A percentile compares a stretch with the other conserved stretches of the same genome.
phyloP scores from a whole-genome alignment of 2,329 filamentous ascomycete genomes.

The Xylaria digitata region DNA sequence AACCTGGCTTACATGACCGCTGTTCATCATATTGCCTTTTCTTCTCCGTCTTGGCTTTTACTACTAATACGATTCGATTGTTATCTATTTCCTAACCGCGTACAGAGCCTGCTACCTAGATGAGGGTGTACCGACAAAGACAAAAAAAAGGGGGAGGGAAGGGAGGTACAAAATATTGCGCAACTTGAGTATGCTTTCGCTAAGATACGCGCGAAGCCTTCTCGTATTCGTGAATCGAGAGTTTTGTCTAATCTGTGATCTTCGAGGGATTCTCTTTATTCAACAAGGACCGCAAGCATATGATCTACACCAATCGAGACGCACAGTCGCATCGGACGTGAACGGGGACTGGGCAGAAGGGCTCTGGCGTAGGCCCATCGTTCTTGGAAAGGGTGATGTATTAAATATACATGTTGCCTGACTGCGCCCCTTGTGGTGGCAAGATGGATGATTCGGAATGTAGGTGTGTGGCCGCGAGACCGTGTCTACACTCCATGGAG shows the following conservation, averaged over 20 bases:
- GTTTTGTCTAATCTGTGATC: neutral
- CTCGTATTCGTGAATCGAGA: neutral
- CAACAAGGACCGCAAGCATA: neutral
- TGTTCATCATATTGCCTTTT: slow-evolving; percentile 7
- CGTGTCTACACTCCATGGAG: neutral
- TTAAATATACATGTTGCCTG: neutral
- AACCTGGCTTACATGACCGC: neutral
- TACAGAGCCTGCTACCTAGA: slow-evolving; percentile 15
- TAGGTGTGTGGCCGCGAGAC: neutral
- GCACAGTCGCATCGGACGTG: neutral
- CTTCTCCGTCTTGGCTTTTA: slow-evolving; percentile 23
- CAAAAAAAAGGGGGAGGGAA: slow-evolving; percentile 23
- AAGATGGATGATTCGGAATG: neutral
- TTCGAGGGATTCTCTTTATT: neutral
- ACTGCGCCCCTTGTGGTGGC: neutral
- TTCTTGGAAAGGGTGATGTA: neutral
- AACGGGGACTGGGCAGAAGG: neutral
- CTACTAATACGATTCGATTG: slow-evolving; percentile 35
- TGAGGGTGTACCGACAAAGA: slow-evolving; percentile 34
- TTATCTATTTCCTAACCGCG: slow-evolving; percentile 28
- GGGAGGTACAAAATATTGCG: slow-evolving; percentile 27
- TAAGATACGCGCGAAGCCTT: neutral
- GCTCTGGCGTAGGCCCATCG: neutral
- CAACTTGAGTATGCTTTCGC: slow-evolving; percentile 6
- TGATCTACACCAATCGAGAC: neutral